Evolutionary conservation across 2,329 filamentous ascomycete species (phyloP).

Genomic region (Gaeumannomyces tritici): DNA sequence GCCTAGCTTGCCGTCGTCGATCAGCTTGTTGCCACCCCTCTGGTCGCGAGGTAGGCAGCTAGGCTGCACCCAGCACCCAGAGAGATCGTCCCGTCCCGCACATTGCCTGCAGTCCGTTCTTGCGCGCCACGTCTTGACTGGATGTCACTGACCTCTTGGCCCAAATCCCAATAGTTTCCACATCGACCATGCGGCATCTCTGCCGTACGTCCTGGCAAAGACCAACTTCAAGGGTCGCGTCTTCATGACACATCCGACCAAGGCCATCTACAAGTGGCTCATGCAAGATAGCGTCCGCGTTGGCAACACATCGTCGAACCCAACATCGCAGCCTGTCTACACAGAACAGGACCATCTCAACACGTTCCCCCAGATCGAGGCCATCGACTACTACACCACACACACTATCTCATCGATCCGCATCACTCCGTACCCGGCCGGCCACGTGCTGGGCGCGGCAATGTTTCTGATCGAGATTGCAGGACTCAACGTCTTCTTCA

Average conservation of each 20-base stretch:
- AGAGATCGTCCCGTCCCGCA: background rate
- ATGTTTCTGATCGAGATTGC: conserved; percentile 99
- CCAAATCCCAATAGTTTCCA: conserved; percentile 68
- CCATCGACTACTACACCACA: conserved; percentile 96
- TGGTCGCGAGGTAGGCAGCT: background rate
- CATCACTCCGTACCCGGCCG: conserved; percentile 93
- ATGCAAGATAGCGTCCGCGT: conserved; percentile 96
- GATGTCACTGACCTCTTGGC: conserved; percentile 6
- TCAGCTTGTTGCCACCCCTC: background rate
- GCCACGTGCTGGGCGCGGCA: conserved; percentile 93
- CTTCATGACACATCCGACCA: conserved; percentile 98
- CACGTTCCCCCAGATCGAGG: conserved; percentile 89
- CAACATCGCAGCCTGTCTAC: conserved; percentile 68
- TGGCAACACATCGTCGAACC: conserved; percentile 57
- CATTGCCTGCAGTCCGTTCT: background rate
- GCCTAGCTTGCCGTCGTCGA: background rate
- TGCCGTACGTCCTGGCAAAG: conserved; percentile 94
- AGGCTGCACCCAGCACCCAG: conserved; percentile 1
- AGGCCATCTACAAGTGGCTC: conserved; percentile 99
- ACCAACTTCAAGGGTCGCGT: conserved; percentile 95
- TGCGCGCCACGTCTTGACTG: background rate
- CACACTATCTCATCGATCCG: conserved; percentile 94
- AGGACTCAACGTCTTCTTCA: conserved; percentile 93
- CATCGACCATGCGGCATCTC: conserved; percentile 94
- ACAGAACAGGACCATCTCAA: conserved; percentile 92